These are phyloP conservation scores for Lipomyces mesembrius DNA, from an alignment of 805 yeast species.

Conservation along the genomic window DNA sequence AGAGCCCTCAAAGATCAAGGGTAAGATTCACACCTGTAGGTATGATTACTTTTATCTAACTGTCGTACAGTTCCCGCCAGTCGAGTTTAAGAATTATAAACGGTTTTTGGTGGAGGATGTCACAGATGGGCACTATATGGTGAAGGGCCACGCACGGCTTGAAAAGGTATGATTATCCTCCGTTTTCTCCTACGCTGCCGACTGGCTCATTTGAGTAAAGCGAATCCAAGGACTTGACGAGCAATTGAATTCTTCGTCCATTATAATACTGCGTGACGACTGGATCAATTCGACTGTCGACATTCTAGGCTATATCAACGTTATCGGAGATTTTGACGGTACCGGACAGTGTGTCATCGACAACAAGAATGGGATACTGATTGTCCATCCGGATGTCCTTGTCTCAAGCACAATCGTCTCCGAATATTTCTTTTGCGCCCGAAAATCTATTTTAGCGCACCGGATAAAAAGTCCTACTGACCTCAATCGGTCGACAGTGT, in stretches of 20 bases:
- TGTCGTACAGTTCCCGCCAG: slow-evolving; percentile 3
- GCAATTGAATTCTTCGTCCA: neutral
- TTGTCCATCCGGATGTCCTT: slow-evolving; percentile 83
- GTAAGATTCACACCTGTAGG: neutral
- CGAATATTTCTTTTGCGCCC: slow-evolving; percentile 70
- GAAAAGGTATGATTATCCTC: slow-evolving; percentile 6
- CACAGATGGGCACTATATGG: slow-evolving; percentile 6
- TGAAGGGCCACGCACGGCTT: slow-evolving; percentile 2
- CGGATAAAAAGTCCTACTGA: slow-evolving; percentile 67
- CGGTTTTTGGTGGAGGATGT: slow-evolving; percentile 12
- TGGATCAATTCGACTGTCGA: slow-evolving; percentile 41
- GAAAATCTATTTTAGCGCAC: slow-evolving; percentile 67
- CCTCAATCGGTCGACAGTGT: slow-evolving; percentile 64
- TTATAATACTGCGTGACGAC: slow-evolving; percentile 38
- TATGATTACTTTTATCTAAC: neutral
- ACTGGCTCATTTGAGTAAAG: neutral
- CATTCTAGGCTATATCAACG: slow-evolving; percentile 44
- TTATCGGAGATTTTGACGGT: slow-evolving; percentile 41
- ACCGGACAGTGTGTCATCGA: slow-evolving; percentile 44
- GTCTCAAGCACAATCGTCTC: slow-evolving; percentile 83
- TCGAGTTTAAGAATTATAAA: neutral
- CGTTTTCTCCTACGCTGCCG: neutral
- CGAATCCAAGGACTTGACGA: slow-evolving; percentile 2
- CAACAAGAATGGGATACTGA: slow-evolving; percentile 61
- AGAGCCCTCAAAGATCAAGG: neutral